Evolutionary conservation across 2,329 filamentous ascomycete species (phyloP).

Genomic region (Cytospora mali): DNA sequence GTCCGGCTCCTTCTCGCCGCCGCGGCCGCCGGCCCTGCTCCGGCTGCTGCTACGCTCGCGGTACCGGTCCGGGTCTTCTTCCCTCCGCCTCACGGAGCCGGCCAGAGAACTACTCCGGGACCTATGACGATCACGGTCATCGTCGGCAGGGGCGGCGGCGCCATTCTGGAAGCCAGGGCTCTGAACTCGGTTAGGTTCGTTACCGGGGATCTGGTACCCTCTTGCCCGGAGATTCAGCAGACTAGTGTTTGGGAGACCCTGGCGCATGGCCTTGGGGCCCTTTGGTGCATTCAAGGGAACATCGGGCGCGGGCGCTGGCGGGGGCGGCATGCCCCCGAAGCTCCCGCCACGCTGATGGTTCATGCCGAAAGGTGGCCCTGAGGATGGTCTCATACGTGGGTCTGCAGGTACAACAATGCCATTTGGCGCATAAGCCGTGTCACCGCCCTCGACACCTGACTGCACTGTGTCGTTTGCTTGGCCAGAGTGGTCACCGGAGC

Average conservation of each 20-base stretch:
- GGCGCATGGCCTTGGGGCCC: slow-evolving; percentile 91
- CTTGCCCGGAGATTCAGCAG: slow-evolving; percentile 65
- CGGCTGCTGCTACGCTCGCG: slow-evolving; percentile 34
- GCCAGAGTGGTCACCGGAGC: slow-evolving; percentile 2
- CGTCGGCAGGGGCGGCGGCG: slow-evolving; percentile 28
- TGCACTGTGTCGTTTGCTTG: slow-evolving; percentile 9
- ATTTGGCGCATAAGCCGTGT: slow-evolving; percentile 13
- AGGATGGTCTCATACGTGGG: slow-evolving; percentile 25
- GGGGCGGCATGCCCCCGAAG: slow-evolving; percentile 29
- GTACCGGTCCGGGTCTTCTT: slow-evolving; percentile 31
- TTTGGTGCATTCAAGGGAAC: slow-evolving; percentile 77
- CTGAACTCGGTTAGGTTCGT: slow-evolving; percentile 40
- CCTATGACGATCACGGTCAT: slow-evolving; percentile 38
- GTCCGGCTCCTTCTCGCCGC: slow-evolving; percentile 25
- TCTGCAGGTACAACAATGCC: slow-evolving; percentile 25
- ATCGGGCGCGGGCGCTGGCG: slow-evolving; percentile 37
- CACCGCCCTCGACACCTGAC: slow-evolving; percentile 17
- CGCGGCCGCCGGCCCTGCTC: slow-evolving; percentile 22
- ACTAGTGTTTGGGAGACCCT: slow-evolving; percentile 82
- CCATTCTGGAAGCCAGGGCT: slow-evolving; percentile 31
- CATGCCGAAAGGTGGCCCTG: slow-evolving; percentile 16
- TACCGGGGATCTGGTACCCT: slow-evolving; percentile 43
- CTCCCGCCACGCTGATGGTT: slow-evolving; percentile 24
- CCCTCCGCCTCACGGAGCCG: slow-evolving; percentile 32
- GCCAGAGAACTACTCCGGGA: slow-evolving; percentile 54